These are phyloP conservation scores for Misopates orontium DNA, from an alignment of 257 asterid species.

Conservation along the genomic window DNA sequence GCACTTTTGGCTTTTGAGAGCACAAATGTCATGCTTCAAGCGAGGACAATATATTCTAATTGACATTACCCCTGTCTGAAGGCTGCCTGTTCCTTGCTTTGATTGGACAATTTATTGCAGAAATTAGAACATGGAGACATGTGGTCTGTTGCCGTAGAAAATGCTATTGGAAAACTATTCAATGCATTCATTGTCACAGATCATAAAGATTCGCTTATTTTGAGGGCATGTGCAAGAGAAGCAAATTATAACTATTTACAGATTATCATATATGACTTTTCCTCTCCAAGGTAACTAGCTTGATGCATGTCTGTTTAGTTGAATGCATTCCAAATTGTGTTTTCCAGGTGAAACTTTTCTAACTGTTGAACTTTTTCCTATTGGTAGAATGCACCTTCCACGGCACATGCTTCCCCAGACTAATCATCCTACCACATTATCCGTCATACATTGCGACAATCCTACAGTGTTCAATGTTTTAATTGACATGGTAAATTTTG, in stretches of 20 bases:
- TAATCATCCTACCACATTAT: conserved; percentile 74
- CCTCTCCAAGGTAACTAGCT: conserved; percentile 67
- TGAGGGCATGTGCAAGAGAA: conserved; percentile 81
- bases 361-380: conserved; percentile 29
- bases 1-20: conserved; percentile 1
- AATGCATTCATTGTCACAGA: conserved; percentile 87
- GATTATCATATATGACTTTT: conserved; percentile 76
- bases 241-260: conserved; percentile 62
- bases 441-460: conserved; percentile 68
- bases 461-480: conserved; percentile 73
- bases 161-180: conserved; percentile 75
- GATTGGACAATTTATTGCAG: conserved; percentile 44
- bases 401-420: conserved; percentile 93
- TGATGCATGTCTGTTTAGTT: conserved; percentile 23
- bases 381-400: conserved; percentile 76
- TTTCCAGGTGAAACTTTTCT: conserved; percentile 21
- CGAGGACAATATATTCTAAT: conserved; percentile 1
- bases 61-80: conserved; percentile 12
- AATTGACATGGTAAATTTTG: conserved; percentile 74
- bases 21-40: neutral
- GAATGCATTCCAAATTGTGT: conserved; percentile 20
- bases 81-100: conserved; percentile 25
- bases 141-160: conserved; percentile 85
- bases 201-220: conserved; percentile 67
- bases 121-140: conserved; percentile 64